Conservation (phyloP, 805 yeast genomes). For the Yarrowia hollandica region DNA sequence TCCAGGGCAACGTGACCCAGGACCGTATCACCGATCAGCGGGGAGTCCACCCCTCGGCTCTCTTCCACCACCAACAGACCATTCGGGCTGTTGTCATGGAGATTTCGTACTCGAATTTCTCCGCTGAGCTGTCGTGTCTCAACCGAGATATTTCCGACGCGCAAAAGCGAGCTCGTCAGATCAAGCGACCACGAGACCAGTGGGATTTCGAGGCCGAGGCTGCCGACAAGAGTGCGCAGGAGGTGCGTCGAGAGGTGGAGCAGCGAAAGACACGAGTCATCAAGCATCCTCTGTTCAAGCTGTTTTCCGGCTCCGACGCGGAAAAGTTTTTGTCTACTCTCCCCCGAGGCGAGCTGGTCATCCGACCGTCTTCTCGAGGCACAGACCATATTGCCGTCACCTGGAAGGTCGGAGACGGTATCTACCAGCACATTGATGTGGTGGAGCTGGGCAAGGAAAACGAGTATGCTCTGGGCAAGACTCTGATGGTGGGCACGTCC, state of each 20-base stretch:
- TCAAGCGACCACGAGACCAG: slow-evolving; percentile 40
- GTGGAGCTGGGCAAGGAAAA: slow-evolving; percentile 69
- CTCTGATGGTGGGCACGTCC: slow-evolving; percentile 64
- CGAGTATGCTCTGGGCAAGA: slow-evolving; percentile 60
- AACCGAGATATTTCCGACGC: slow-evolving; percentile 64
- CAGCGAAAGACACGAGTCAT: slow-evolving; percentile 73
- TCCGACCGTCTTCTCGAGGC: slow-evolving; percentile 93
- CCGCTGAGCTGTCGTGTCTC: slow-evolving; percentile 70
- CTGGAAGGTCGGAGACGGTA: slow-evolving; percentile 90
- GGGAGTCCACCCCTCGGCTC: slow-evolving; percentile 35
- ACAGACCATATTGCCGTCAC: slow-evolving; percentile 85
- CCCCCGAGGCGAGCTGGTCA: slow-evolving; percentile 86
- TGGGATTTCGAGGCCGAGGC: slow-evolving; percentile 76
- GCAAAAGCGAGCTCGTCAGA: slow-evolving; percentile 40
- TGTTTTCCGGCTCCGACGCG: slow-evolving; percentile 82
- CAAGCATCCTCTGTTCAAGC: slow-evolving; percentile 88
- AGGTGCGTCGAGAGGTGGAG: slow-evolving; percentile 60
- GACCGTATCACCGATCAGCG: slow-evolving; percentile 43
- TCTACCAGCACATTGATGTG: slow-evolving; percentile 89
- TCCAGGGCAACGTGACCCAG: slow-evolving; percentile 54
- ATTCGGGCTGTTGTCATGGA: slow-evolving; percentile 76
- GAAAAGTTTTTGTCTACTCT: slow-evolving; percentile 89
- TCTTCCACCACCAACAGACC: slow-evolving; percentile 62
- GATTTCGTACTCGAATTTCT: slow-evolving; percentile 72
- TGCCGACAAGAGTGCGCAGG: slow-evolving; percentile 55